Conservation (phyloP, 148 eudicot species). For the Arbutus unedo region DNA sequence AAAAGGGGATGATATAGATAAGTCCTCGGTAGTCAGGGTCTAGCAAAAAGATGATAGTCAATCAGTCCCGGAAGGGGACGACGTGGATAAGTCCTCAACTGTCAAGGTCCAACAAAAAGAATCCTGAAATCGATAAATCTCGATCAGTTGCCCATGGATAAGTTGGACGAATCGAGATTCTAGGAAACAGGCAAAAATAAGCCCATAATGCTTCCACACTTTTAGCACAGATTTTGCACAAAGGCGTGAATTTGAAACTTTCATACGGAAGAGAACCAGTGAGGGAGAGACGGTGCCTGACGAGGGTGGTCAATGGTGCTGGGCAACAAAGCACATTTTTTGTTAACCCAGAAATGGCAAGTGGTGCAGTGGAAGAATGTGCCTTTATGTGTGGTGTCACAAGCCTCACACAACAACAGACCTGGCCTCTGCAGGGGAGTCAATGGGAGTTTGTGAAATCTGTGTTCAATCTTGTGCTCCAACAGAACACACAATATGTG, state of each 20-base stretch:
- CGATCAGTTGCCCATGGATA: no score
- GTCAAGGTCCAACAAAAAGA: no score
- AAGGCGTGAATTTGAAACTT: neutral
- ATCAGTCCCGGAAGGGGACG: no score
- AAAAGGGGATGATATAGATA: no score
- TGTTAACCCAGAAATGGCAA: neutral
- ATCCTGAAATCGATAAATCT: no score
- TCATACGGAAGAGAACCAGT: neutral
- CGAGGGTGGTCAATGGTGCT: neutral
- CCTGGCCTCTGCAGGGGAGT: neutral
- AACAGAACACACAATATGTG: neutral
- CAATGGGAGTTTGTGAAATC: neutral
- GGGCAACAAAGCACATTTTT: neutral
- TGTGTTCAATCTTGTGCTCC: neutral
- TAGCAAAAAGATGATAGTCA: no score
- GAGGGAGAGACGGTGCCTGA: slow-evolving; percentile 4
- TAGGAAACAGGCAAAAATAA: no score
- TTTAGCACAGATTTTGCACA: neutral
- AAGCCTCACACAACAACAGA: neutral
- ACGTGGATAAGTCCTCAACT: no score
- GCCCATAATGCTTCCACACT: neutral
- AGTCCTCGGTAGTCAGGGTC: no score
- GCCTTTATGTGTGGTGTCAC: neutral
- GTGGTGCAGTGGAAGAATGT: neutral
- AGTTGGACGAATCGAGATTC: no score